A percentile compares a stretch with the other conserved stretches of the same genome.
Conservation (phyloP, 495 filamentous ascomycete species). For the Apodospora peruviana region DNA sequence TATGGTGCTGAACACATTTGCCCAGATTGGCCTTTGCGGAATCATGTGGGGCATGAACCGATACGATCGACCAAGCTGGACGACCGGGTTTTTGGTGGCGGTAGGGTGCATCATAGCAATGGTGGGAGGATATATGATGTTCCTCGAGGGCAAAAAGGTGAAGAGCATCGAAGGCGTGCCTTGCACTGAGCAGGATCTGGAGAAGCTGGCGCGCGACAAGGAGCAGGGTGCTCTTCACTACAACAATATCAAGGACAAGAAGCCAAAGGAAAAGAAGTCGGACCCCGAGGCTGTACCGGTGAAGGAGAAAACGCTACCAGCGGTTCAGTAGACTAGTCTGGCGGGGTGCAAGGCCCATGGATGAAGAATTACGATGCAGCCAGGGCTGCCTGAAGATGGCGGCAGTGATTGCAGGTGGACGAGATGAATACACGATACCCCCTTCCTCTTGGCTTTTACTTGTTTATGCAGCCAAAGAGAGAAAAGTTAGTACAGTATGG, state of each 20-base stretch:
- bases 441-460: no score
- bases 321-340: neutral
- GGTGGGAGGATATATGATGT: constrained; percentile 62
- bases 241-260: constrained; percentile 50
- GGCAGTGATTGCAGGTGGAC: no score
- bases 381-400: no score
- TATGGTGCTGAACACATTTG: constrained; percentile 69
- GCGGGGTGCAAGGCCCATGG: no score
- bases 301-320: neutral
- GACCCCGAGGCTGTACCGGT: neutral
- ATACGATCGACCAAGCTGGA: constrained; percentile 64
- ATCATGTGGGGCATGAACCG: constrained; percentile 80
- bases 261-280: constrained; percentile 31
- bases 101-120: constrained; percentile 64
- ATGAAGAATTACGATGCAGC: no score
- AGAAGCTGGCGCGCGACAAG: constrained; percentile 40
- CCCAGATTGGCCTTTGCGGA: constrained; percentile 61
- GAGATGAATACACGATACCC: no score
- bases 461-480: no score
- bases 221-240: constrained; percentile 46
- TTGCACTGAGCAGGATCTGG: constrained; percentile 36
- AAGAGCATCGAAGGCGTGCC: constrained; percentile 63
- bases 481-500: no score
- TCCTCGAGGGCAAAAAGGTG: constrained; percentile 57
- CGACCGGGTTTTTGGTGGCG: constrained; percentile 67